Conservation (phyloP, 1,139 yeast genomes). For the Kodamaea anthophila region DNA sequence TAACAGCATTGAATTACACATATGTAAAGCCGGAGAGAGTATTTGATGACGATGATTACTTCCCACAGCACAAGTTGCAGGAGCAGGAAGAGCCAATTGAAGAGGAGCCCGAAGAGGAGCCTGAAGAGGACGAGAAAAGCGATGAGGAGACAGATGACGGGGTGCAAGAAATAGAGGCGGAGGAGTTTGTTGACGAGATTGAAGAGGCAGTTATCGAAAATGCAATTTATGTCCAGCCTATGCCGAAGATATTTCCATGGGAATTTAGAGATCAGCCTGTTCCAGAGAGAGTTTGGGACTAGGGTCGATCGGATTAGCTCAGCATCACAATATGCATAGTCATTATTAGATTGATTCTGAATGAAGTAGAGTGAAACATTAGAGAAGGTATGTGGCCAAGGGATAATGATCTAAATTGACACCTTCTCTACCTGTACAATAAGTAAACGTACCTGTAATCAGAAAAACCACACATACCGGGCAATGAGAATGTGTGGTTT, state of each 20-base stretch:
- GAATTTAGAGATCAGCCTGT: constrained; percentile 18
- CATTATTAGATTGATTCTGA: no score
- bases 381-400: no score
- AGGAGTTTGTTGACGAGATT: no score
- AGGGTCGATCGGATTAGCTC: neutral
- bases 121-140: constrained; percentile 3
- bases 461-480: no score
- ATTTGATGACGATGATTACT: constrained; percentile 24
- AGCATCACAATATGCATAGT: neutral
- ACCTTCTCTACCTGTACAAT: no score
- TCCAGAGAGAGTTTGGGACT: constrained; percentile 24
- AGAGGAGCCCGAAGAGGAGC: constrained; percentile 3
- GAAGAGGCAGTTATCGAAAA: no score
- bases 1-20: no score
- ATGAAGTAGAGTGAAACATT: no score
- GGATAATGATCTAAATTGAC: no score
- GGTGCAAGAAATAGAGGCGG: neutral
- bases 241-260: constrained; percentile 32
- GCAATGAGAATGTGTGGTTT: no score
- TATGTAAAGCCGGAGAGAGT: constrained; percentile 23
- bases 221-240: no score
- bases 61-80: constrained; percentile 21
- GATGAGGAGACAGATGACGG: constrained; percentile 4
- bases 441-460: no score
- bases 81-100: constrained; percentile 2